Conservation (phyloP, 2,329 filamentous ascomycete genomes). For the Tolypocladium inflatum region DNA sequence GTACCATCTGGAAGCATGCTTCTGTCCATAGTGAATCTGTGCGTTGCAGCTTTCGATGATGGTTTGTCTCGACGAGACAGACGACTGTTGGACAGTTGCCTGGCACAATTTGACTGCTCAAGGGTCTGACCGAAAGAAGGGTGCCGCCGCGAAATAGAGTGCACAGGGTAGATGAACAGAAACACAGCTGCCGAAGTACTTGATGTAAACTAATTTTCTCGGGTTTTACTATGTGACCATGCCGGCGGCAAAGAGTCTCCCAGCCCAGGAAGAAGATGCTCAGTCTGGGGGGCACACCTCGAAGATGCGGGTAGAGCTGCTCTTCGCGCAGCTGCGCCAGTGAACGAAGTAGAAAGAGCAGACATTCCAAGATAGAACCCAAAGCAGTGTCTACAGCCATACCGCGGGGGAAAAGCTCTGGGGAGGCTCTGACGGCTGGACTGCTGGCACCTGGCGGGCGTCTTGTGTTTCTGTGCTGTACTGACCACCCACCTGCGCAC, state of each 20-base stretch:
- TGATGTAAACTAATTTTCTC: neutral
- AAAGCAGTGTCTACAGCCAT: neutral
- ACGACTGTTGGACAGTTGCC: neutral
- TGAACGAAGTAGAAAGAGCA: too few relatives aligned
- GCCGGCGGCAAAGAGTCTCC: too few relatives aligned
- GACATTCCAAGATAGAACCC: too few relatives aligned
- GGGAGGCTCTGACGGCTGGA: neutral
- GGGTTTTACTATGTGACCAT: neutral
- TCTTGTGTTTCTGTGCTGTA: too few relatives aligned
- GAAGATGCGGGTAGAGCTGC: neutral
- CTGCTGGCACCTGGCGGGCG: neutral
- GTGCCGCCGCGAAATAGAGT: neutral
- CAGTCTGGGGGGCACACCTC: neutral
- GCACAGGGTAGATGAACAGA: neutral
- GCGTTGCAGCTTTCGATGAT: neutral
- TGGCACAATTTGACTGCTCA: too few relatives aligned
- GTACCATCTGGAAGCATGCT: neutral
- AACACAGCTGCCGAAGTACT: neutral
- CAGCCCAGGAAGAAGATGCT: neutral
- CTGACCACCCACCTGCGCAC: too few relatives aligned
- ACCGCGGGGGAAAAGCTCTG: neutral
- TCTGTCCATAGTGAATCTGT: neutral
- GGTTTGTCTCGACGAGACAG: neutral
- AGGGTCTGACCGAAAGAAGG: neutral
- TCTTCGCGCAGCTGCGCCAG: neutral